A percentile compares a stretch with the other conserved stretches of the same genome.
Evolutionary conservation across 1,284 basidiomycete species (phyloP).

Genomic region (Garcileccinum viscosum): DNA sequence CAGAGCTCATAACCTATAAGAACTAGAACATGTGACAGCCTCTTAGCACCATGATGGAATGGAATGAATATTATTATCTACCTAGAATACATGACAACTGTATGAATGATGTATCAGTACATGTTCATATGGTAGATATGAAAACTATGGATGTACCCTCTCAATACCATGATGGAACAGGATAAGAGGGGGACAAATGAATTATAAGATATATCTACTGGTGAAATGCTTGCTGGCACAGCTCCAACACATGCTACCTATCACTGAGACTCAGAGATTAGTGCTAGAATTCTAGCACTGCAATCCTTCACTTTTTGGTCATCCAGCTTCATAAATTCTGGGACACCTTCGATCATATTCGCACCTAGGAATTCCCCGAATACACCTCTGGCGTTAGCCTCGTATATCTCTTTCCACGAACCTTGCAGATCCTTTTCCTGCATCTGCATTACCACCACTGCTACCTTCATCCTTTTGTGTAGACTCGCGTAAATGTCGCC

Average conservation of each 20-base stretch:
- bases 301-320: slow-evolving; percentile 27
- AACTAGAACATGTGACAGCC: too few relatives aligned
- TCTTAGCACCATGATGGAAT: too few relatives aligned
- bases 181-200: too few relatives aligned
- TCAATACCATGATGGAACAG: too few relatives aligned
- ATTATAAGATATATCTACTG: too few relatives aligned
- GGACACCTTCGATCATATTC: slow-evolving; percentile 26
- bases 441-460: slow-evolving; percentile 42
- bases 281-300: slow-evolving; percentile 26
- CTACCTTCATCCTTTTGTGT: slow-evolving; percentile 22
- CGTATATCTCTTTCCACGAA: slow-evolving; percentile 28
- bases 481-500: slow-evolving; percentile 27
- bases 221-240: too few relatives aligned
- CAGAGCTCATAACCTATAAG: not conserved
- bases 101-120: too few relatives aligned
- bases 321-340: slow-evolving; percentile 14
- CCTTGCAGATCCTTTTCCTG: slow-evolving; percentile 9
- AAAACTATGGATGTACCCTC: too few relatives aligned
- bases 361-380: slow-evolving; percentile 20
- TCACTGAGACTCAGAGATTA: slow-evolving; percentile 17
- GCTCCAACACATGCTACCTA: not conserved
- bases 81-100: too few relatives aligned
- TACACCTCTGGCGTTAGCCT: slow-evolving; percentile 9
- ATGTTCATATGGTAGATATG: too few relatives aligned
- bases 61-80: too few relatives aligned